A percentile compares a stretch with the other conserved stretches of the same genome.
Evolutionary conservation across 495 filamentous ascomycete species (phyloP).

Genomic region (Talaromyces proteolyticus): DNA sequence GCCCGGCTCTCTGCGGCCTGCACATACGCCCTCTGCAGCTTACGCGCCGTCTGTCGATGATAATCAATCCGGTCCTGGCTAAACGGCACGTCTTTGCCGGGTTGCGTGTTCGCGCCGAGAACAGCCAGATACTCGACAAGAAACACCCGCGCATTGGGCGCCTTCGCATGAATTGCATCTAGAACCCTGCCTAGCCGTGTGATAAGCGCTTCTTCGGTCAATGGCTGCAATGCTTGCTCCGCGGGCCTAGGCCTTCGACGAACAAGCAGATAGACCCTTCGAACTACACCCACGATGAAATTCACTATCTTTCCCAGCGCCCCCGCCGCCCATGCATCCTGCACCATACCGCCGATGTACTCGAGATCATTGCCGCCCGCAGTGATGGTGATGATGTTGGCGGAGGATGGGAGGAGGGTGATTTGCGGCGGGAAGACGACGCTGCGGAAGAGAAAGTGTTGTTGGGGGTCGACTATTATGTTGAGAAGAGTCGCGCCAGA

Average conservation of each 20-base stretch:
- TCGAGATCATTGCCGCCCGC: conserved; percentile 40
- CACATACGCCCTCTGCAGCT: conserved; percentile 21
- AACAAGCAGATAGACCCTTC: background rate
- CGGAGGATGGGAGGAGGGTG: conserved; percentile 22
- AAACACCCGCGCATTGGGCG: conserved; percentile 26
- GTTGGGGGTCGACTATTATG: conserved; percentile 29
- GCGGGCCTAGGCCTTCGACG: background rate
- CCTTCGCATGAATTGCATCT: conserved; percentile 27
- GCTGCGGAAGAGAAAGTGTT: conserved; percentile 9
- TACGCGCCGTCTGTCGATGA: conserved; percentile 19
- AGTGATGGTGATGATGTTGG: conserved; percentile 33
- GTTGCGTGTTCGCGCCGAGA: conserved; percentile 24
- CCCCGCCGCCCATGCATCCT: conserved; percentile 15
- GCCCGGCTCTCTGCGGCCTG: conserved; percentile 15
- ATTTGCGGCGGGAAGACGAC: conserved; percentile 31
- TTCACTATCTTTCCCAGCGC: background rate
- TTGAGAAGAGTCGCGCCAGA: conserved; percentile 39
- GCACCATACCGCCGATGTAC: conserved; percentile 34
- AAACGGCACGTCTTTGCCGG: conserved; percentile 26
- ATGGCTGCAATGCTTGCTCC: background rate
- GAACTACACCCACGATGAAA: background rate
- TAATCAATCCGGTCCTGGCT: conserved; percentile 25
- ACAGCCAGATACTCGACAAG: conserved; percentile 41
- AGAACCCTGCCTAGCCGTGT: conserved; percentile 25
- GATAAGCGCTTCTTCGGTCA: conserved; percentile 17